phyloP scores from a whole-genome alignment of 2,329 filamentous ascomycete species.

The Cadophora sp. region DNA sequence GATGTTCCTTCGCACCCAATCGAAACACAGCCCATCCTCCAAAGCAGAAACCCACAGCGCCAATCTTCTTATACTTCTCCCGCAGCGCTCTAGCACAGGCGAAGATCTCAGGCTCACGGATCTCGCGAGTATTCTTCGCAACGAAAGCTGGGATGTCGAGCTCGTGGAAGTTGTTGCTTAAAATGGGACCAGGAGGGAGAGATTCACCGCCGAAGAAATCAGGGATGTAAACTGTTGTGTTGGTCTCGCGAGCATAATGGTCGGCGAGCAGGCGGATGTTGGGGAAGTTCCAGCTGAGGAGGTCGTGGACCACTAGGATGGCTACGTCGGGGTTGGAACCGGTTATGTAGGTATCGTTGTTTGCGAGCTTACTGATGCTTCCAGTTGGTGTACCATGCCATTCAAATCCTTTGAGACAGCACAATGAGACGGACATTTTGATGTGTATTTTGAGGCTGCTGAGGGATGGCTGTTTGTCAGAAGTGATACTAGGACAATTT shows the following conservation, averaged over 20 bases:
- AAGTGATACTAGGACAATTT: background rate
- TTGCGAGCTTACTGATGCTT: conserved; percentile 44
- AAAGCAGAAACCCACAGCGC: conserved; percentile 35
- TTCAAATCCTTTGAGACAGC: conserved; percentile 49
- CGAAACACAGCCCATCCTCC: conserved; percentile 36
- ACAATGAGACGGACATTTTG: conserved; percentile 32
- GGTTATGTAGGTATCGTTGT: conserved; percentile 48
- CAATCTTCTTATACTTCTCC: conserved; percentile 27
- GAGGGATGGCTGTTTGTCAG: background rate
- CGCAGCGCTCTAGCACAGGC: conserved; percentile 25
- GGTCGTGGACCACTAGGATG: conserved; percentile 49
- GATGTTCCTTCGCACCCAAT: conserved; percentile 29
- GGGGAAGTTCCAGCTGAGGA: conserved; percentile 53
- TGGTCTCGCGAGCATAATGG: conserved; percentile 52
- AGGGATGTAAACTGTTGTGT: conserved; percentile 54
- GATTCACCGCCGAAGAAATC: conserved; percentile 38
- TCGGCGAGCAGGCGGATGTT: conserved; percentile 56
- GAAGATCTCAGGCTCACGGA: conserved; percentile 35
- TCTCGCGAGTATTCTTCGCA: conserved; percentile 26
- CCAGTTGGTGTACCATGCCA: conserved; percentile 52
- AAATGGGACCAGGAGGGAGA: conserved; percentile 21
- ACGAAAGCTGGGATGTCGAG: conserved; percentile 42
- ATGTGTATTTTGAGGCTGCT: background rate
- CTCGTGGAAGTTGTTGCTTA: conserved; percentile 36
- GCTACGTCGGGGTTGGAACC: conserved; percentile 47